Base-by-base conservation (phyloP, 2,329 filamentous ascomycete genomes). In the Aspergillus versicolor region DNA sequence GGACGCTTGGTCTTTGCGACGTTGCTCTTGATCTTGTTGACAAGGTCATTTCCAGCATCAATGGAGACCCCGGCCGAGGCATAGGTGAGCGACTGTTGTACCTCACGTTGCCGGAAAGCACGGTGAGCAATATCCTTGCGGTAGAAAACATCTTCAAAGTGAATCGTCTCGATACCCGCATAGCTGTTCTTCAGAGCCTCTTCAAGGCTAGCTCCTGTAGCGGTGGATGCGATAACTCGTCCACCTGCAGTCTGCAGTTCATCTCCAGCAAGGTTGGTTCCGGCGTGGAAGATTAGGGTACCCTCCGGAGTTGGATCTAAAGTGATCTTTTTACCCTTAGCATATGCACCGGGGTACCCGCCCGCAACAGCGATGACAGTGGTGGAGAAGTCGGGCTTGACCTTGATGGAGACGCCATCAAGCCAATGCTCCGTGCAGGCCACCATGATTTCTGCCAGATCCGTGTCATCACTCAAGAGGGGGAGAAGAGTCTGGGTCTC, bases 301-400 rank as follows among this genome's bases (percentile, higher is more conserved):
- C 81, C 78, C 76, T 80, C 50, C 75, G 79, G 54, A 77, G 77
- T 21, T 70, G 88, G 78, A 50, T 80, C 77, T 43, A 88, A 67
- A 27, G 71, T 81, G 70, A 89, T 88, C 11, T 78, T 72, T 43
- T 81, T 89, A 54, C 91, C 92, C 78, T 96, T 96, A 52, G 84
- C 82, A 73, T 97, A 97, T 1, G 85, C 81, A 54, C 88, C 90
- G 5, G 94, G 94, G 72, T 99, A 99, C 3, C 94, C 94, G 21
- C 88, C 91, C 8, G 94, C 90, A 53, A 93, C 91, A 17, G 96
- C 88, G n/a, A 97, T 92, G 34, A 99, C 92, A 1, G 93, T 97
- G 24, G 91, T 89, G 61, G 91, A 92, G 69, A 88, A 94, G 60
- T 84, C 85, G 48, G 81, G 70, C 58, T 88, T 83, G 34, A 93